A percentile compares a stretch with the other conserved stretches of the same genome.
Conservation (phyloP, 345 rosid species). For the Camelina hispida region DNA sequence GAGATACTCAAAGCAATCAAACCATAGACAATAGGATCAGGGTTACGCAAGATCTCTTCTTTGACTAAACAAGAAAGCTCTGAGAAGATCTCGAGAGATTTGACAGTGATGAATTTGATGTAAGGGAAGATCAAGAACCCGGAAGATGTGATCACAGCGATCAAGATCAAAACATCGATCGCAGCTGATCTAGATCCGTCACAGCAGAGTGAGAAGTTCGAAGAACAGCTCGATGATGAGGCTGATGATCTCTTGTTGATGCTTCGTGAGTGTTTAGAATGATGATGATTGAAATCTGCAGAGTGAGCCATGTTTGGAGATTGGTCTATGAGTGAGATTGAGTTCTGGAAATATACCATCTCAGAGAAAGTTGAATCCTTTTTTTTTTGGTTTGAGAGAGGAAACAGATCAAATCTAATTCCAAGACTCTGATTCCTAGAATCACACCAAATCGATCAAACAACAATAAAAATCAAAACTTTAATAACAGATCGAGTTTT, state of each 20-base stretch:
- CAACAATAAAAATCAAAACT: neutral
- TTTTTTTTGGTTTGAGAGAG: neutral
- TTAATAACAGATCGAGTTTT: slow-evolving; percentile 19
- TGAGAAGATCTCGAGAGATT: slow-evolving; percentile 50
- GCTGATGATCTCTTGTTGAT: slow-evolving; percentile 46
- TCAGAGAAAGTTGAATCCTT: slow-evolving; percentile 46
- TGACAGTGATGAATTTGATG: slow-evolving; percentile 49
- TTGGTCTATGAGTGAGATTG: slow-evolving; percentile 80
- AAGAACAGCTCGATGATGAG: slow-evolving; percentile 17
- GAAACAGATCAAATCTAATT: slow-evolving; percentile 13
- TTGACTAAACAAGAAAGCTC: slow-evolving; percentile 54
- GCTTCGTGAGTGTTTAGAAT: slow-evolving; percentile 47
- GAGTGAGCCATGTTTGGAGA: slow-evolving; percentile 67
- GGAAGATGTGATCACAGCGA: slow-evolving; percentile 74
- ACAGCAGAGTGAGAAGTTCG: slow-evolving; percentile 51
- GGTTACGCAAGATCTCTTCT: slow-evolving; percentile 69
- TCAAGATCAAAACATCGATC: slow-evolving; percentile 68
- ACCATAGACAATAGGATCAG: slow-evolving; percentile 70
- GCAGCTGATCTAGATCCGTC: slow-evolving; percentile 77
- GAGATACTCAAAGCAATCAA: slow-evolving; percentile 67
- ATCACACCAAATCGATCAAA: neutral
- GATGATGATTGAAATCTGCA: slow-evolving; percentile 42
- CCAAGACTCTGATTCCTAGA: slow-evolving; percentile 23
- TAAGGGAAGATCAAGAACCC: slow-evolving; percentile 82
- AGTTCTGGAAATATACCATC: slow-evolving; percentile 81